Percentiles rank a stretch among this genome's conserved stretches.
Conservation (phyloP, 768 basidiomycete species). For the Suillus fuscotomentosus region DNA sequence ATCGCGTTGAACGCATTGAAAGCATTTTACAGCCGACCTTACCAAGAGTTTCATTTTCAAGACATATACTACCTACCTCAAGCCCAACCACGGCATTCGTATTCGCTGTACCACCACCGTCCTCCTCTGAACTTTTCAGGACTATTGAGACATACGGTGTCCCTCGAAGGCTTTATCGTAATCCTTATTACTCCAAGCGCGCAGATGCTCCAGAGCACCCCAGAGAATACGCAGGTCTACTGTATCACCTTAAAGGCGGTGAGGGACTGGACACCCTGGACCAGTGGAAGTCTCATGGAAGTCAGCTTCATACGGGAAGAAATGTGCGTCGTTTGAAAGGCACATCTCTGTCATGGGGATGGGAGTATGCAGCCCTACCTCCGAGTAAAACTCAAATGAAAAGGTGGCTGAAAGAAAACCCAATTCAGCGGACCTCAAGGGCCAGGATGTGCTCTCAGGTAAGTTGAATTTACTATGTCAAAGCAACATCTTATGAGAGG, state of each 20-base stretch:
- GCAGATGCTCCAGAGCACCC: constrained; percentile 66
- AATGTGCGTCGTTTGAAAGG: constrained; percentile 13
- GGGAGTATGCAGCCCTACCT: constrained; percentile 79
- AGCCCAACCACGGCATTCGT: constrained; percentile 28
- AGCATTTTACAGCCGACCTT: neutral
- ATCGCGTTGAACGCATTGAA: neutral
- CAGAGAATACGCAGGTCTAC: constrained; percentile 76
- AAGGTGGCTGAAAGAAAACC: constrained; percentile 46
- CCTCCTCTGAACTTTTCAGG: constrained; percentile 42
- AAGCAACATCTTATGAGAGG: neutral
- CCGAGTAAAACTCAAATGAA: constrained; percentile 57
- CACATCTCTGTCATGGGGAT: constrained; percentile 49
- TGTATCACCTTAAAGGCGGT: constrained; percentile 70
- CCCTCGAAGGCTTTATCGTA: constrained; percentile 62
- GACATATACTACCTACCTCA: constrained; percentile 1
- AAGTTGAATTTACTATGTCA: constrained; percentile 7
- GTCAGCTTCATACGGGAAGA: constrained; percentile 4
- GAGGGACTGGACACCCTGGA: constrained; percentile 55
- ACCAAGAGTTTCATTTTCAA: neutral
- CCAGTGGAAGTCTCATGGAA: constrained; percentile 47
- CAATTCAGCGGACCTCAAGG: constrained; percentile 15
- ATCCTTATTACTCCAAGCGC: constrained; percentile 78
- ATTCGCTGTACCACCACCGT: constrained; percentile 53
- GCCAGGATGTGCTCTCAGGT: constrained; percentile 52
- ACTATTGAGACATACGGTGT: constrained; percentile 48